Evolutionary conservation across 2,329 filamentous ascomycete species (phyloP), one percentile per base, ranked within the genome.

Genomic region (Triangularia verruculosa): DNA sequence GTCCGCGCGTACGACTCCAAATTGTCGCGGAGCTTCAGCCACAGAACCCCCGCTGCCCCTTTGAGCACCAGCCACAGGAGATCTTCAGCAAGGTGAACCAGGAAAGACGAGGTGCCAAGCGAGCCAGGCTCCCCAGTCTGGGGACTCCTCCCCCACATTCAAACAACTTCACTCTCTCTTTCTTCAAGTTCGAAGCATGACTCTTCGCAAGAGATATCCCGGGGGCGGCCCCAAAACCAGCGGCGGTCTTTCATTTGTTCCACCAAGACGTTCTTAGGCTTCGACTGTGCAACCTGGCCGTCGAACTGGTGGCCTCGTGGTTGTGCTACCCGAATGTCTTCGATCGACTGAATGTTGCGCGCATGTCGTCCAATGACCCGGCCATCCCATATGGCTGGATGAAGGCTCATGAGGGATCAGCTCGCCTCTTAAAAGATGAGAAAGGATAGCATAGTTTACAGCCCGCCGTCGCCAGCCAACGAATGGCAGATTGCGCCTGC

Each of bases 11-110:
- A 22, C 51, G 15, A 52, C 22, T 39, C 57, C 32, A 52, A 59
- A 47, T 52, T 43, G 57, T 43, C 24, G 43, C 57, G 57, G 57
- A 59, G 57, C 34, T 51, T 59, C 34, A 51, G 57, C 57, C 57
- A 59, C 57, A 59, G 51, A 25, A 12, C 24, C 15, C n/a, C 57
- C 34, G 54, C 39, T 51, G 34, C 24, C 56, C 56, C 56, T 27
- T 51, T 20, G 20, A 59, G 39, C n/a, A 28, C 15, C 20, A 54
- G 51, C 51, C 51, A 54, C 51, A 27, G 43, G 15, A 6, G 39
- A 47, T 47, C 39, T 47, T 22, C 39, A 47, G 39, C 39, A 47
- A 17, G 39, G 39, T 47, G 39, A 17, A 1, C 17, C 39, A n/a
- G 20, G n/a, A 4, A 22, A 5, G 13, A 20, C 17, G n/a, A 20